Conservation (phyloP, 345 rosid species). For the Syzygium grande region DNA sequence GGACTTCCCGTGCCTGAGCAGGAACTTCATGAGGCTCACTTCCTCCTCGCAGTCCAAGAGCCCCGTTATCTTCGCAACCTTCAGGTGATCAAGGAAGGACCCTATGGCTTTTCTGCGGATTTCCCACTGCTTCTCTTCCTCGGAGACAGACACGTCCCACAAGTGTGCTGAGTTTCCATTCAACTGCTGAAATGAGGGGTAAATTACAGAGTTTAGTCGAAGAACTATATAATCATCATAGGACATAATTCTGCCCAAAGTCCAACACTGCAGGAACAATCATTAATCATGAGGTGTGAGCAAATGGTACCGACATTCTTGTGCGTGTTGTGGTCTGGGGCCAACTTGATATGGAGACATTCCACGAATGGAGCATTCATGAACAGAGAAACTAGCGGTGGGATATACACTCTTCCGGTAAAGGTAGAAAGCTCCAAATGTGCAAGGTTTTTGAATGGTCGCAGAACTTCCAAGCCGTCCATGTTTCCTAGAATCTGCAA, state of each 20-base stretch:
- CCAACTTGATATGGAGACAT: conserved; percentile 37
- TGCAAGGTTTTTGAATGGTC: conserved; percentile 43
- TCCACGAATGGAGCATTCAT: conserved; percentile 48
- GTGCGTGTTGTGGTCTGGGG: not conserved
- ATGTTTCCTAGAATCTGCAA: conserved; percentile 56
- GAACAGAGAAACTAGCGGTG: conserved; percentile 51
- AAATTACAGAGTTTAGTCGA: not conserved
- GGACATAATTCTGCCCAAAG: not conserved
- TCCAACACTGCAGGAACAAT: not conserved
- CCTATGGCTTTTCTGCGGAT: conserved; percentile 30
- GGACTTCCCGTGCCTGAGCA: conserved; percentile 71
- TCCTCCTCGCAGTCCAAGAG: conserved; percentile 67
- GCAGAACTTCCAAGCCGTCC: conserved; percentile 15
- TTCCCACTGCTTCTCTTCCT: conserved; percentile 73
- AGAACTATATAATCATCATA: not conserved
- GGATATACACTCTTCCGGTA: conserved; percentile 39
- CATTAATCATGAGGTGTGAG: not conserved
- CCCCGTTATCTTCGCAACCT: conserved; percentile 65
- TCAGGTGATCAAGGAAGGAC: conserved; percentile 51
- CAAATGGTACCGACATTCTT: not conserved
- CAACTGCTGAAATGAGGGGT: conserved; percentile 9
- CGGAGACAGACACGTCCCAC: conserved; percentile 52
- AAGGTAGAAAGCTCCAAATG: conserved; percentile 46
- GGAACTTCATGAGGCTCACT: conserved; percentile 60
- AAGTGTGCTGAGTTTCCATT: conserved; percentile 6